A percentile compares a stretch with the other conserved stretches of the same genome.
Conservation (phyloP, 805 yeast genomes). For the Candida germanica region DNA sequence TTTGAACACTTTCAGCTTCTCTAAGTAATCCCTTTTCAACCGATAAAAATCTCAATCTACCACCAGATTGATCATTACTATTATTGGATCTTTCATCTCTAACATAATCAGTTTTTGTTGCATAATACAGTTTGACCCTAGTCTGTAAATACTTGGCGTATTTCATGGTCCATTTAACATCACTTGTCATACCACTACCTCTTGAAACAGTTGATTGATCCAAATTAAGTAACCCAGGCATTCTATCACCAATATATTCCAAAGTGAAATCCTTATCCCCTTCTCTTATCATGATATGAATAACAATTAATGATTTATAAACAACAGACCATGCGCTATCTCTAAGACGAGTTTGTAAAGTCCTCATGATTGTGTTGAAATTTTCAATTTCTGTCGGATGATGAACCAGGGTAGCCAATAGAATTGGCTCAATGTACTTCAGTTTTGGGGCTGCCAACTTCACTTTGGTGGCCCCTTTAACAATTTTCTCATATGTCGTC, state of each 20-base stretch:
- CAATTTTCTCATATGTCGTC: conserved; percentile 72
- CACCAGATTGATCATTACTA: conserved; percentile 46
- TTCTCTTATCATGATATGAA: conserved; percentile 90
- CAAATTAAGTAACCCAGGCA: conserved; percentile 48
- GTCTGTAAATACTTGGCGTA: conserved; percentile 70
- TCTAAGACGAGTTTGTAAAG: conserved; percentile 58
- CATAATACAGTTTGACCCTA: conserved; percentile 67
- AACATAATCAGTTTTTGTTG: conserved; percentile 70
- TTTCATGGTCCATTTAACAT: conserved; percentile 54
- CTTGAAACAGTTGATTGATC: conserved; percentile 36
- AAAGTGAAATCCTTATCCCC: conserved; percentile 80
- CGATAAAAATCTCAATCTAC: conserved; percentile 59
- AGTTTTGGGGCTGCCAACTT: conserved; percentile 96
- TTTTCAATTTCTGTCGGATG: conserved; percentile 43
- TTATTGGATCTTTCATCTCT: conserved; percentile 58
- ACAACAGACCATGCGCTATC: conserved; percentile 91
- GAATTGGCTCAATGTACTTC: conserved; percentile 90
- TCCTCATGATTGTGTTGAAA: conserved; percentile 65
- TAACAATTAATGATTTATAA: conserved; percentile 77
- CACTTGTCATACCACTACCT: conserved; percentile 33
- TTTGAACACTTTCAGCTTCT: conserved; percentile 81
- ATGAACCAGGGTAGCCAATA: conserved; percentile 61
- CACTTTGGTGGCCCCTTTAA: conserved; percentile 53
- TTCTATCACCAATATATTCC: conserved; percentile 48
- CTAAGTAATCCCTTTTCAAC: conserved; percentile 79